Conservation (phyloP, 78 protist genomes). For the Polysphondylium violaceum region DNA sequence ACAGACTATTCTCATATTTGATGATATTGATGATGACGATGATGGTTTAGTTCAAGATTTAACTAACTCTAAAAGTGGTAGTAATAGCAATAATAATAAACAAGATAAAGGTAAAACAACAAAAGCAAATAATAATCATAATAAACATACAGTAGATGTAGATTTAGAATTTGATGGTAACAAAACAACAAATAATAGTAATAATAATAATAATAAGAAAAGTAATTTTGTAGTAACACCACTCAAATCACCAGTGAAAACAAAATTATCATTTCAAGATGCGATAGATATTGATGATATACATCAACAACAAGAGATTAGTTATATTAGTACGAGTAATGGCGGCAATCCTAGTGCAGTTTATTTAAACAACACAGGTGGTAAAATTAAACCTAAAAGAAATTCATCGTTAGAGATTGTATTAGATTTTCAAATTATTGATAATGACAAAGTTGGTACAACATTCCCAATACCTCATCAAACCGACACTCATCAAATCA, state of each 20-base stretch:
- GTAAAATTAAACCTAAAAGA: constrained; percentile 17
- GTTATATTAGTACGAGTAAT: too few relatives aligned
- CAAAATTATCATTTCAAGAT: too few relatives aligned
- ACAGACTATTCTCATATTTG: neutral
- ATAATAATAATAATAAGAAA: neutral
- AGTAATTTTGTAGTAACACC: neutral
- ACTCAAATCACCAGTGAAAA: neutral
- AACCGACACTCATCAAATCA: neutral
- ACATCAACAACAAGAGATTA: too few relatives aligned
- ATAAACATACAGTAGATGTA: neutral
- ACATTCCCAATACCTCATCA: constrained; percentile 18
- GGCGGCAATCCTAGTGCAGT: too few relatives aligned
- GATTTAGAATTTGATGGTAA: neutral
- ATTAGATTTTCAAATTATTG: constrained; percentile 58
- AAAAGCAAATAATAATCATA: neutral
- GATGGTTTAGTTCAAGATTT: neutral
- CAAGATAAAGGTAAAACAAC: neutral
- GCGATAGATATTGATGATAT: too few relatives aligned
- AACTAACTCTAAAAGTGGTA: neutral
- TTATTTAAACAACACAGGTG: neutral
- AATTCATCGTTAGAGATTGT: constrained; percentile 13
- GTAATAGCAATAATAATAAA: neutral
- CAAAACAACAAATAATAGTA: neutral
- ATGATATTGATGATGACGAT: constrained; percentile 13
- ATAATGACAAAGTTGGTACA: constrained; percentile 20